Percentiles rank a stretch among this genome's conserved stretches.
phyloP scores from a whole-genome alignment of 345 rosid species.

The Populus deltoides region DNA sequence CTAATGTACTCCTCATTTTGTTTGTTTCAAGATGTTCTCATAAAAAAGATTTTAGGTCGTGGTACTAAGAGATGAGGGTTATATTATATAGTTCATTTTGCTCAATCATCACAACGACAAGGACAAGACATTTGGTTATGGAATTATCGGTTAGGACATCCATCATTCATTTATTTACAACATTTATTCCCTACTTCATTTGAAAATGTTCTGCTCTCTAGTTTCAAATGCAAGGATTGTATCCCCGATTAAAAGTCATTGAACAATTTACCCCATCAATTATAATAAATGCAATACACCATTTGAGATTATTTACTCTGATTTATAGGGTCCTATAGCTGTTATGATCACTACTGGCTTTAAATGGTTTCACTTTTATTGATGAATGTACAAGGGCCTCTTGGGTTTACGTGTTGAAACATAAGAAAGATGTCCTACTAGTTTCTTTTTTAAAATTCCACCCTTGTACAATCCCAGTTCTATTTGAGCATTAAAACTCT shows the following conservation, averaged over 20 bases:
- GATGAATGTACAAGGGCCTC: not conserved
- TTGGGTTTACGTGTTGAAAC: not conserved
- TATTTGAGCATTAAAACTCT: not conserved
- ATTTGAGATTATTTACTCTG: too few species aligned
- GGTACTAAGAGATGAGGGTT: not conserved
- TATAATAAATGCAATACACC: too few species aligned
- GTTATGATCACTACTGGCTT: not conserved
- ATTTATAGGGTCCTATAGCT: too few species aligned
- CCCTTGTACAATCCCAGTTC: not conserved
- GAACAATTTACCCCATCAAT: too few species aligned
- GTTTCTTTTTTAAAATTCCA: not conserved
- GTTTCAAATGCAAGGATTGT: too few species aligned
- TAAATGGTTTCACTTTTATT: slow-evolving; percentile 8
- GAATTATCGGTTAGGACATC: not conserved
- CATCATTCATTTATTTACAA: not conserved
- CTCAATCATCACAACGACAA: not conserved
- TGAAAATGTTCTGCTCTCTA: too few species aligned
- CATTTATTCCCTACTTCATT: too few species aligned
- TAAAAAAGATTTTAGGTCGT: not conserved
- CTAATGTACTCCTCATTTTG: not conserved
- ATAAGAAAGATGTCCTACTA: not conserved
- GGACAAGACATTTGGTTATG: not conserved
- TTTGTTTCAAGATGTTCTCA: not conserved
- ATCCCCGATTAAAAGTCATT: too few species aligned
- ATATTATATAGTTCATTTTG: not conserved